Evolutionary conservation across 2,329 filamentous ascomycete species (phyloP), one percentile per base, ranked within the genome.

Genomic region (Cercospora nicotianae): DNA sequence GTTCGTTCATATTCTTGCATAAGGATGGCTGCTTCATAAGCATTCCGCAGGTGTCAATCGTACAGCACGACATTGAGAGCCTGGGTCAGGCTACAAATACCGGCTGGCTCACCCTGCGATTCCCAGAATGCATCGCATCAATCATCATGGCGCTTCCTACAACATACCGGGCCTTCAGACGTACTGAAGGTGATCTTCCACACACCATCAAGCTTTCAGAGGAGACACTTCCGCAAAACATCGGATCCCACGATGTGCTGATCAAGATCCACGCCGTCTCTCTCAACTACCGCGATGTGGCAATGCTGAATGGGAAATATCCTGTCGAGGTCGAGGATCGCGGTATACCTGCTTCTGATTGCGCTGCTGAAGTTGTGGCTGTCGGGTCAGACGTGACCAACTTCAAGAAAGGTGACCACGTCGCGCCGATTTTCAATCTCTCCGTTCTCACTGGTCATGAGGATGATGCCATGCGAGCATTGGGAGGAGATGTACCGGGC

Each of bases 401-500:
- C 2, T 63, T 74, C 30, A 64, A 66, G 18, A 31, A 68, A 9
- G 74, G 75, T 3, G 71, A 76, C n/a, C 67, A 72, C 33, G 74
- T 73, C 5, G 60, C 69, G 23, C 73, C 72, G 0, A 71, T 68
- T 30, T 81, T 80, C 30, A 83, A 85, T 63, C 7, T 75, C 70
- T 0, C 72, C 81, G 23, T 80, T 79, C 2, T 57, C 89, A 89
- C 5, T 83, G 81, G 82, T 73, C 83, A 80, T 87, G 88, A 88
- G 1, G 79, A 85, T 1, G 80, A 80, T 0, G 88, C 88, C 16
- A 85, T 87, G 0, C 76, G 90, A 67, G 81, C 84, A 16, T 3
- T 39, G 4, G 33, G 33, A 3, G 33, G 33, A 7, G 33, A 39
- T 39, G 33, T 39, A 7, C 33, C 33, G 33, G 33, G 33, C 13